Evolutionary conservation across 1,139 yeast genomes (phyloP), one percentile per base, ranked within the genome.

Genomic region (Magnusiomyces fungicola): DNA sequence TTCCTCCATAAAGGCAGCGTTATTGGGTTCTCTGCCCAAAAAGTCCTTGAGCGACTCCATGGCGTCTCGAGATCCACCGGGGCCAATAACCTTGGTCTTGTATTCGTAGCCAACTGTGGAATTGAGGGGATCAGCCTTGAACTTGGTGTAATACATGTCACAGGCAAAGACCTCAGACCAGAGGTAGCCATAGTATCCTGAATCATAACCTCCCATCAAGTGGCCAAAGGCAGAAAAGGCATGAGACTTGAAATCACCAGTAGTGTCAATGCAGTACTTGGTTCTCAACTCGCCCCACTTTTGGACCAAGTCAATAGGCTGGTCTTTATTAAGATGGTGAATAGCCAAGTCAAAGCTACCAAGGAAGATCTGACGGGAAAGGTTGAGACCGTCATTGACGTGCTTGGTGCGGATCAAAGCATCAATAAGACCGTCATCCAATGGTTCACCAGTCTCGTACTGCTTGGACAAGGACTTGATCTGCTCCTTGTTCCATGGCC

Each of bases 141-240:
- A 87, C 60, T 78, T 76, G n/a, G 85, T 69, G 65, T 83, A 80
- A 69, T 77, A 87, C 65, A 87, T 84, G 65, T 87, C 96, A 5
- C 86, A 78, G 1, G 95, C 94, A 70, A 81, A 87, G 23, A 85
- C 95, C 58, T 81, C 81, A 2, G 94, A 83, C 81, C 88, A 87
- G 68, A 86, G 69, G 65, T 87, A 87, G 2, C 95, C 95, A 61
- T 86, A 87, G 68, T 87, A 87, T 2, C 95, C 94, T 22, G 92
- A 80, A 55, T 83, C 89, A 62, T 87, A 87, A 5, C 95, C 94
- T 44, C 87, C 89, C 67, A 83, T 82, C 68, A 87, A 74, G 62
- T 87, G 96, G 3, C 88, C 90, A 64, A 87, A 86, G 1, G 90
- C 79, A 33, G 83, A 79, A 65, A 78, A 85, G 1, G 94, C 95